Evolutionary conservation across 805 yeast species (phyloP).

Genomic region (Candida awuae): DNA sequence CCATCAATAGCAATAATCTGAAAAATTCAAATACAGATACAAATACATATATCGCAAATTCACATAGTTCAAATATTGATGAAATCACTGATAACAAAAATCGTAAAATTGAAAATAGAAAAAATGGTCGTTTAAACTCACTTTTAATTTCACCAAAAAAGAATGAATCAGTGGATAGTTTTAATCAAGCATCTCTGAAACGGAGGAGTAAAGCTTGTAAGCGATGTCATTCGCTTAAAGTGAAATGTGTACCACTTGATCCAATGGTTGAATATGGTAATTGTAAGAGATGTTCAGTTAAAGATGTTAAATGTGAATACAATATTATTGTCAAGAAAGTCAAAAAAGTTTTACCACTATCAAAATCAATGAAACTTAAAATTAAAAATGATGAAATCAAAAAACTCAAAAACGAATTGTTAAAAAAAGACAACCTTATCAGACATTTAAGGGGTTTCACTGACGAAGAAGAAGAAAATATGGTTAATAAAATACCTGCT

Average conservation of each 20-base stretch:
- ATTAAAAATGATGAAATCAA: slow-evolving; percentile 22
- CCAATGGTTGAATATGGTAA: slow-evolving; percentile 49
- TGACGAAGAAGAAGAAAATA: slow-evolving; percentile 18
- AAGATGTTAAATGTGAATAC: slow-evolving; percentile 57
- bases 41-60: no score
- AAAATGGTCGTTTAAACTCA: no score
- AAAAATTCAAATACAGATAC: no score
- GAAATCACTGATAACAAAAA: no score
- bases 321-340: slow-evolving; percentile 46
- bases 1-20: no score
- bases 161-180: no score
- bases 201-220: slow-evolving; percentile 54
- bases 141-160: no score
- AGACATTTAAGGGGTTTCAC: slow-evolving; percentile 8
- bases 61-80: no score
- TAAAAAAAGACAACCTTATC: slow-evolving; percentile 9
- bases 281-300: slow-evolving; percentile 66
- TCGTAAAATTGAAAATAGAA: no score
- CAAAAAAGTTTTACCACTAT: slow-evolving; percentile 18
- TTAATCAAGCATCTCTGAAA: slow-evolving; percentile 8
- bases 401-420: slow-evolving; percentile 14
- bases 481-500: slow-evolving; percentile 19
- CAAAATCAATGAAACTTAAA: slow-evolving; percentile 16
- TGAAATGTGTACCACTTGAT: slow-evolving; percentile 72
- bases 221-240: slow-evolving; percentile 77